Percentiles rank a stretch among this genome's conserved stretches.
These are phyloP conservation scores for Meripilus lineatus DNA, from an alignment of 1,284 basidiomycete genomes.

Conservation along the genomic window DNA sequence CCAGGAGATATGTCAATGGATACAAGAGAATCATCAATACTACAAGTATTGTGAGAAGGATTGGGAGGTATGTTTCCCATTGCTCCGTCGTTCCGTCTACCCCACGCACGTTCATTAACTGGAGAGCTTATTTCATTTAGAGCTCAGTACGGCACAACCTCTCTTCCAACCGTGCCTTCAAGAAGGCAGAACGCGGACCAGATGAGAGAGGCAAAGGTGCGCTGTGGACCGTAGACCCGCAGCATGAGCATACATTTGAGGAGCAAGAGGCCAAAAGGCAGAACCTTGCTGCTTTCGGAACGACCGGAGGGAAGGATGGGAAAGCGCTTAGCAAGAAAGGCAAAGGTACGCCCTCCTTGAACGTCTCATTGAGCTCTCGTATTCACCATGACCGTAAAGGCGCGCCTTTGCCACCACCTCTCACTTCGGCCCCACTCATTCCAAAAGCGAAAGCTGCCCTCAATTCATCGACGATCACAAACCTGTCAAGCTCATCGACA, in stretches of 20 bases:
- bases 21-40: constrained; percentile 84
- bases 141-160: constrained; percentile 92
- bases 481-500: constrained; percentile 11
- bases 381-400: constrained; percentile 50
- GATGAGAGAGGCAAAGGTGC: constrained; percentile 87
- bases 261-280: constrained; percentile 60
- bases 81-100: constrained; percentile 12
- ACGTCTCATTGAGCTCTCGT: too few species aligned
- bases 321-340: constrained; percentile 45
- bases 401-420: constrained; percentile 55
- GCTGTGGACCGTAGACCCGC: constrained; percentile 84
- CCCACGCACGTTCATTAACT: constrained; percentile 10
- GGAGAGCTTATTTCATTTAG: constrained; percentile 33
- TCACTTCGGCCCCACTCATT: constrained; percentile 58
- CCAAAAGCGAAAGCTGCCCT: constrained; percentile 22
- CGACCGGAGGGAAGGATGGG: constrained; percentile 30
- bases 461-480: constrained; percentile 10
- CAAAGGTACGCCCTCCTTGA: constrained; percentile 32
- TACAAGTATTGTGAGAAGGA: constrained; percentile 68
- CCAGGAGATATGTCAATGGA: constrained; percentile 91
- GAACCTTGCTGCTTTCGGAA: constrained; percentile 29
- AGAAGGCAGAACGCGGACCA: constrained; percentile 78
- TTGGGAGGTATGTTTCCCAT: constrained; percentile 69
- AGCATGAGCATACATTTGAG: constrained; percentile 59
- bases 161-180: constrained; percentile 83